Conservation (phyloP, 2,329 filamentous ascomycete species). For the Pseudocercospora macadamiae region DNA sequence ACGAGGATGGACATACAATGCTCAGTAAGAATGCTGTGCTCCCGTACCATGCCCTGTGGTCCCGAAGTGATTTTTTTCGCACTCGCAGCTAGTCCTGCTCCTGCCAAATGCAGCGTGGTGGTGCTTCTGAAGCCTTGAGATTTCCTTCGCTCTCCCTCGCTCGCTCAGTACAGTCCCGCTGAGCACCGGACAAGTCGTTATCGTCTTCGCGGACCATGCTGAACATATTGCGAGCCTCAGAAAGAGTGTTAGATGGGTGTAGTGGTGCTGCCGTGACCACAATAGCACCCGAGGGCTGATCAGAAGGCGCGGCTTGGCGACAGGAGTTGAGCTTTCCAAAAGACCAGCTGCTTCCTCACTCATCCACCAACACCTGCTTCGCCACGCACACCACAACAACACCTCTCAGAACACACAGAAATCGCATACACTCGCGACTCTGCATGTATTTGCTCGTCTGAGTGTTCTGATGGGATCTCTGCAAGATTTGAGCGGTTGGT, state of each 20-base stretch:
- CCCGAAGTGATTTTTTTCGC: too few species aligned
- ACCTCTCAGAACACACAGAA: neutral
- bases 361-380: constrained; percentile 10
- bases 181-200: neutral
- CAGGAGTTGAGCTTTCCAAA: constrained; percentile 11
- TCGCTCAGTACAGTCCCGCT: neutral
- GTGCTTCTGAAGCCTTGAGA: neutral
- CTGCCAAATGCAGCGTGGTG: neutral
- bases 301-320: constrained; percentile 11
- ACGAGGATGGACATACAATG: too few species aligned
- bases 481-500: constrained; percentile 1
- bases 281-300: neutral
- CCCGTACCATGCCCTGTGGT: too few species aligned
- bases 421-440: neutral
- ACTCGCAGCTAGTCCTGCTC: too few species aligned
- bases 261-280: neutral
- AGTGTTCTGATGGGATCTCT: neutral
- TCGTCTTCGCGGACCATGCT: neutral
- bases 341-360: constrained; percentile 8
- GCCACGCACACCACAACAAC: constrained; percentile 7
- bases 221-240: neutral
- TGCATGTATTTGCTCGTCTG: constrained; percentile 6
- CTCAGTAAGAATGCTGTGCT: neutral
- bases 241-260: neutral
- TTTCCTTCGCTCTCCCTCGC: neutral